These are phyloP conservation scores for Teratosphaeria epicoccoides DNA, from an alignment of 2,329 filamentous ascomycete genomes.

Conservation along the genomic window DNA sequence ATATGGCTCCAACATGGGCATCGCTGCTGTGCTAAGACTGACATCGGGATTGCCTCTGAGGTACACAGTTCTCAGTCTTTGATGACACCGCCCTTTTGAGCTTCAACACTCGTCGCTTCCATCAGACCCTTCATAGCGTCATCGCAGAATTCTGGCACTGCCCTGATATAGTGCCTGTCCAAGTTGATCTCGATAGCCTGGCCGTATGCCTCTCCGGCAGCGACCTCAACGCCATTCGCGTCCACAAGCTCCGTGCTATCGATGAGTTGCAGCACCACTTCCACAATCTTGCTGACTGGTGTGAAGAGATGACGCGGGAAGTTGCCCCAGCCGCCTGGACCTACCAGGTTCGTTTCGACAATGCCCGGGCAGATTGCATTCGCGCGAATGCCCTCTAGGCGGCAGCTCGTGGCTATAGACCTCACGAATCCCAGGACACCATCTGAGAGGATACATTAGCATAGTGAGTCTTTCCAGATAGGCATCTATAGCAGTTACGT, in stretches of 20 bases:
- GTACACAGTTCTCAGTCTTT: conserved; percentile 3
- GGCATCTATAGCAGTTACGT: conserved; percentile 4
- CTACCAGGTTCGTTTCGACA: conserved; percentile 29
- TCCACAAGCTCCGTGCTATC: conserved; percentile 17
- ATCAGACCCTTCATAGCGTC: conserved; percentile 22
- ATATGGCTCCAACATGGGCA: not conserved
- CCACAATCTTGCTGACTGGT: conserved; percentile 22
- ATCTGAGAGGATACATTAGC: conserved; percentile 7
- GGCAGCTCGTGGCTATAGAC: conserved; percentile 25
- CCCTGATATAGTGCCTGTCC: conserved; percentile 16
- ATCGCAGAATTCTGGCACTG: conserved; percentile 17
- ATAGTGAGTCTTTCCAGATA: not conserved
- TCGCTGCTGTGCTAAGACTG: not conserved
- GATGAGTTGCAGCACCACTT: conserved; percentile 22
- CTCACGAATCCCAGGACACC: conserved; percentile 32
- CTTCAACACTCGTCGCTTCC: conserved; percentile 21
- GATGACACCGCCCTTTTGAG: conserved; percentile 20
- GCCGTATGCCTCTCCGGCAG: conserved; percentile 16
- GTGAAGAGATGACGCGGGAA: conserved; percentile 28
- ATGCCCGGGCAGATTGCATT: conserved; percentile 31
- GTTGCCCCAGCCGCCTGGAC: conserved; percentile 23
- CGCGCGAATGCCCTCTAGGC: conserved; percentile 29
- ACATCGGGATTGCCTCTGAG: not conserved
- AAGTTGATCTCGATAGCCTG: conserved; percentile 18
- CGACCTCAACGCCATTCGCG: conserved; percentile 5